Base-by-base conservation (phyloP, 2,329 filamentous ascomycete species). In the Claviceps maximensis region DNA sequence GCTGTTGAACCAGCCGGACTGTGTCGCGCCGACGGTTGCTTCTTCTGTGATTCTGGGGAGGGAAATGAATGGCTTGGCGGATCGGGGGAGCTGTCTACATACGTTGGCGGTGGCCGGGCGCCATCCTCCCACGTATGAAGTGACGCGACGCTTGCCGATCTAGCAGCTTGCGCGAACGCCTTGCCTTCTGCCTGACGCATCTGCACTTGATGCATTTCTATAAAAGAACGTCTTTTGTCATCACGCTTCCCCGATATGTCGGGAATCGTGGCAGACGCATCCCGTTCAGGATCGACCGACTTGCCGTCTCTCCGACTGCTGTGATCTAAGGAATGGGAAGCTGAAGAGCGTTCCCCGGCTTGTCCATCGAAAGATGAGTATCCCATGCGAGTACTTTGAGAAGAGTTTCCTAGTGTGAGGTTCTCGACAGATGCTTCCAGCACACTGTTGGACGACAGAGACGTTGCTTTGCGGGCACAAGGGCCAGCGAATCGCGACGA, bases 121-220 rank as follows among this genome's bases (percentile, higher is more conserved):
- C 49, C 57, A 19, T 65, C 62, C 19, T 65, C 67, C 66, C 67
- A 66, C 10, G 65, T 61, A 17, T 64, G 62, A 10, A 63, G 61
- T 8, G 65, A 63, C 15, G 66, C 64, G 19, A 62, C 63, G 54
- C 63, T 70, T 55, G 63, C 65, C 47, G 60, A 64, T 40, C 59
- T 65, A 51, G 60, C 65, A 48, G 78, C 78, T 54, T 77, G 72
- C 8, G 78, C 73, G 56, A 84, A 75, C 8, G 78, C 80, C 59
- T 72, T 71, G 2, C 78, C 80, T 62, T 84, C 81, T 5, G 76
- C 79, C 59, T 76, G 68, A 40, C 79, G 74, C 75, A 83, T 82
- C 61, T 83, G 71, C 4, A 78, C 78, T 60, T 74, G 77, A 57
- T 78, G 78, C 19, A 72, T 71, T 62, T 78, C 78, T 53, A 82